These are phyloP conservation scores for Mycena alexandri DNA, from an alignment of 768 basidiomycete species.

Conservation along the genomic window DNA sequence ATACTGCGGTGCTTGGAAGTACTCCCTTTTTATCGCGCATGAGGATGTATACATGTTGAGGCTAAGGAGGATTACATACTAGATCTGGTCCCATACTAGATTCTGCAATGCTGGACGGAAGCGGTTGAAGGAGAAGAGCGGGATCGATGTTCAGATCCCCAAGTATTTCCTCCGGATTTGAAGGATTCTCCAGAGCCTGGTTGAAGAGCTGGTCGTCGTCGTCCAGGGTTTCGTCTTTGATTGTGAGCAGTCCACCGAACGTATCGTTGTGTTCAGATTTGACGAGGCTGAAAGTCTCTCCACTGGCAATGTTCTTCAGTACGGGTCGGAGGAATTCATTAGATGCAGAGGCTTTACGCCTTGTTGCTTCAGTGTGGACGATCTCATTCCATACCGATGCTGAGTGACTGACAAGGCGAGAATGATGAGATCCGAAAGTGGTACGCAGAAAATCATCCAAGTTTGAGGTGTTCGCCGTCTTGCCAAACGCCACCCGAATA, in stretches of 20 bases:
- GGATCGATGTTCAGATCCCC: conserved; percentile 12
- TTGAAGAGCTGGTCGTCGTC: neutral
- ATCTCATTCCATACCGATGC: neutral
- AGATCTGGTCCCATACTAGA: too few relatives aligned
- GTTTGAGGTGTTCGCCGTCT: too few relatives aligned
- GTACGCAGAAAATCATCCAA: conserved; percentile 4
- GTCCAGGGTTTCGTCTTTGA: neutral
- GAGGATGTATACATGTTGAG: too few relatives aligned
- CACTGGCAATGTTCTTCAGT: neutral
- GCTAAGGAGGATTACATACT: too few relatives aligned
- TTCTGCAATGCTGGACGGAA: neutral
- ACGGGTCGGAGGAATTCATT: neutral
- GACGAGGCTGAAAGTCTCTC: neutral
- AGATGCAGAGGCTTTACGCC: neutral
- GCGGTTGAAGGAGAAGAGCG: neutral
- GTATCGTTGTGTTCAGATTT: conserved; percentile 1
- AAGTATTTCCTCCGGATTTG: neutral
- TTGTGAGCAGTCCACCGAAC: conserved; percentile 5
- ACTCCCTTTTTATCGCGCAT: too few relatives aligned
- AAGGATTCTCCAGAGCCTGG: neutral
- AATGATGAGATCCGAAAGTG: conserved; percentile 4
- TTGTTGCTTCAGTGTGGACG: neutral
- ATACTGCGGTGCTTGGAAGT: too few relatives aligned
- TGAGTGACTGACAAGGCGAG: neutral
- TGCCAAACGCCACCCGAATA: neutral